Percentiles rank a stretch among this genome's conserved stretches.
phyloP scores from a whole-genome alignment of 192 early-diverging fungal genomes.

The Umbelopsis sp. region DNA sequence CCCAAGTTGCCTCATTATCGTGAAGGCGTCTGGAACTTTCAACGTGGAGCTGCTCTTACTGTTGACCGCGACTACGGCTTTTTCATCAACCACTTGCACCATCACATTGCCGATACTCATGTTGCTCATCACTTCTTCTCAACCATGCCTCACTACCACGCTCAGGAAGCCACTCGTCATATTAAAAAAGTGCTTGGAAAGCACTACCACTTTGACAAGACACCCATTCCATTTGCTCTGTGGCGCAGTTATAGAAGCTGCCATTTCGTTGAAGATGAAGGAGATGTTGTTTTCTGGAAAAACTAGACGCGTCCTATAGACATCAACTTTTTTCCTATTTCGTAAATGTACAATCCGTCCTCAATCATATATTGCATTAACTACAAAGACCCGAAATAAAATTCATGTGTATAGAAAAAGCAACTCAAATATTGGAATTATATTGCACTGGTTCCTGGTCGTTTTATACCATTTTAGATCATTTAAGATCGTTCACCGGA shows the following conservation, averaged over 20 bases:
- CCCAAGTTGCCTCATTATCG: slow-evolving; percentile 81
- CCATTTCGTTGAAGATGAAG: slow-evolving; percentile 94
- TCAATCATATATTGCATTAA: too few species aligned
- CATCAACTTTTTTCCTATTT: too few species aligned
- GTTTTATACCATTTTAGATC: too few species aligned
- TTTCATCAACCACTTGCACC: slow-evolving; percentile 81
- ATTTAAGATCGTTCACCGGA: too few species aligned
- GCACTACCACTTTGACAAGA: slow-evolving; percentile 79
- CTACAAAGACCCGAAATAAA: too few species aligned
- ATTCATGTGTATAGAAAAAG: too few species aligned
- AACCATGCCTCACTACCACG: slow-evolving; percentile 97
- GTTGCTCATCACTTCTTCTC: slow-evolving; percentile 96
- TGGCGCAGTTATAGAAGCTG: slow-evolving; percentile 74
- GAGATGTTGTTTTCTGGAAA: slow-evolving; percentile 71
- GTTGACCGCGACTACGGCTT: slow-evolving; percentile 89
- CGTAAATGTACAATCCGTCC: too few species aligned
- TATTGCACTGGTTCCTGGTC: too few species aligned
- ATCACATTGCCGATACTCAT: slow-evolving; percentile 86
- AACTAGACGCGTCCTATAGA: slow-evolving; percentile 31
- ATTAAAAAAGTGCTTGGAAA: slow-evolving; percentile 80
- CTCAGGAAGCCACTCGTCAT: slow-evolving; percentile 79
- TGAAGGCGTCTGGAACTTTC: slow-evolving; percentile 81
- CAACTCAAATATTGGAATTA: too few species aligned
- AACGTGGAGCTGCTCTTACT: slow-evolving; percentile 82
- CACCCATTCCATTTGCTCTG: slow-evolving; percentile 65